These are phyloP conservation scores for Solidago caesia DNA, from an alignment of 129 eudicot species.

Conservation along the genomic window DNA sequence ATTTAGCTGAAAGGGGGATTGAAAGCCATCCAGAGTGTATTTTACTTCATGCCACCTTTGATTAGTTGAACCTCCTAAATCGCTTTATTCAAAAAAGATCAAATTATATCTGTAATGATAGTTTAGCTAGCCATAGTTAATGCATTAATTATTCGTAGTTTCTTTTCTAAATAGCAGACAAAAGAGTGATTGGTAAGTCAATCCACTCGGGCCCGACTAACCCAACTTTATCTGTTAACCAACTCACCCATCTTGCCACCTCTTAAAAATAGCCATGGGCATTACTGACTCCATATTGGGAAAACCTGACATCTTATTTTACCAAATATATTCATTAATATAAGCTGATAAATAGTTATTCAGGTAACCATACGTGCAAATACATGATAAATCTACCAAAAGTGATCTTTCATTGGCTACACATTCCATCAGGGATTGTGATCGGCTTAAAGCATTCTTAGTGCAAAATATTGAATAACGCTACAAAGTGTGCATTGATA, in stretches of 20 bases:
- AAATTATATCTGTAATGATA: too few species aligned
- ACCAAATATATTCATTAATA: not conserved
- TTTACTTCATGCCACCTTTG: too few species aligned
- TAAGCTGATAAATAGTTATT: not conserved
- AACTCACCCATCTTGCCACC: not conserved
- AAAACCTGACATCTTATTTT: not conserved
- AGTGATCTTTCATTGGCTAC: not conserved
- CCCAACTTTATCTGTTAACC: not conserved
- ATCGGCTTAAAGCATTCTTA: not conserved
- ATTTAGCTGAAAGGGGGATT: not conserved
- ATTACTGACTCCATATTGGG: not conserved
- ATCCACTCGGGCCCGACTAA: not conserved
- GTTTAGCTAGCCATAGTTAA: too few species aligned
- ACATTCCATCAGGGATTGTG: not conserved
- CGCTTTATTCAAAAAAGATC: too few species aligned
- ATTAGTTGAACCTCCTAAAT: too few species aligned
- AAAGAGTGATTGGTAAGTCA: not conserved
- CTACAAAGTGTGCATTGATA: not conserved
- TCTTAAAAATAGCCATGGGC: not conserved
- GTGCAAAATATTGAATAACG: not conserved
- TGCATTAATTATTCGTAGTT: too few species aligned
- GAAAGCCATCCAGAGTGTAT: not conserved
- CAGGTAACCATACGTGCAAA: conserved; percentile 12
- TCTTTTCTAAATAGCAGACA: not conserved
- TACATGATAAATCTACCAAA: not conserved